Conservation (phyloP, 805 yeast species). For the Dipodascopsis uninucleata region DNA sequence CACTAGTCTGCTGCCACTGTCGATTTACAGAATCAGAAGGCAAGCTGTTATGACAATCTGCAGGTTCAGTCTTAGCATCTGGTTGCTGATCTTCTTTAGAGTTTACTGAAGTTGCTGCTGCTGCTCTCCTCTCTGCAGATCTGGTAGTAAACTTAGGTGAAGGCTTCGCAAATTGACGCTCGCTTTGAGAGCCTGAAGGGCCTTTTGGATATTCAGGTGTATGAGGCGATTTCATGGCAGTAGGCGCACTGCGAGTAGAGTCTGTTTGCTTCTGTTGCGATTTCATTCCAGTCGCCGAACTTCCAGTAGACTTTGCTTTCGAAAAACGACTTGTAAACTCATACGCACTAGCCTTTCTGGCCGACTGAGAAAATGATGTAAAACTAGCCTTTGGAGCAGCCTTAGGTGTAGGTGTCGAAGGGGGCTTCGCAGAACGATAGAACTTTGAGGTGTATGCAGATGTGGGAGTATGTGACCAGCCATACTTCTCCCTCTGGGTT, state of each 20-base stretch:
- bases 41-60: too few relatives aligned
- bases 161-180: too few relatives aligned
- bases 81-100: too few relatives aligned
- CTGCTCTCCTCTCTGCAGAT: too few relatives aligned
- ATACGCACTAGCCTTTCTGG: conserved; percentile 7
- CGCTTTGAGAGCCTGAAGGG: too few relatives aligned
- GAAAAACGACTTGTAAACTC: neutral
- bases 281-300: neutral
- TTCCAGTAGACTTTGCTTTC: neutral
- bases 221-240: conserved; percentile 1
- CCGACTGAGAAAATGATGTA: neutral
- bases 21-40: too few relatives aligned
- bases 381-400: neutral
- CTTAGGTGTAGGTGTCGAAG: conserved; percentile 3
- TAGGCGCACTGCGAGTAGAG: conserved; percentile 1
- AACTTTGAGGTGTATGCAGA: neutral
- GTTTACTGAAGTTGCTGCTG: too few relatives aligned
- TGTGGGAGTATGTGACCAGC: conserved; percentile 4
- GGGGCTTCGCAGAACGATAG: neutral
- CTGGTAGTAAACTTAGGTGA: too few relatives aligned
- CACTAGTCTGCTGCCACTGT: too few relatives aligned
- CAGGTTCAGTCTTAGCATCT: too few relatives aligned
- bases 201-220: neutral
- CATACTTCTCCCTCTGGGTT: conserved; percentile 2
- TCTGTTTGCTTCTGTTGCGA: conserved; percentile 10